Evolutionary conservation across 495 filamentous ascomycete genomes (phyloP).

Genomic region (Terfezia claveryi): DNA sequence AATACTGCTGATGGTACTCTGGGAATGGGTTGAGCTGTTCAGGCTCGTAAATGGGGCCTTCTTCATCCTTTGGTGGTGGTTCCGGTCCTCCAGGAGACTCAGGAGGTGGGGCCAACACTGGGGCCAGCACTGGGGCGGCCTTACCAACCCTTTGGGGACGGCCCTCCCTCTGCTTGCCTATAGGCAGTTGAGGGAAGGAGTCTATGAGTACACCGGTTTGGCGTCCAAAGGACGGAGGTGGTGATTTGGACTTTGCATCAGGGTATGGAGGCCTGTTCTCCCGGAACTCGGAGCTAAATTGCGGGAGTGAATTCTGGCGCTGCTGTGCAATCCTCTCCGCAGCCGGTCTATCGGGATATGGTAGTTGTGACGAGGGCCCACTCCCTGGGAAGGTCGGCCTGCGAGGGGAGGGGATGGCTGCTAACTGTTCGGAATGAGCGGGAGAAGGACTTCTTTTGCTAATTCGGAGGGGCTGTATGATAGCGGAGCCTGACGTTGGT

Average conservation of each 20-base stretch:
- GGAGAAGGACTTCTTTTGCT: slow-evolving; percentile 41
- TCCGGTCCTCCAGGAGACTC: slow-evolving; percentile 8
- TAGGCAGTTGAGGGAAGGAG: slow-evolving; percentile 29
- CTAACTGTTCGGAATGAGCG: slow-evolving; percentile 20
- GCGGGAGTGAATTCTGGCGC: slow-evolving; percentile 4
- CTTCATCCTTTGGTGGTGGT: not conserved
- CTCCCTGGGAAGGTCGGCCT: slow-evolving; percentile 6
- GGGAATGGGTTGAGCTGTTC: slow-evolving; percentile 24
- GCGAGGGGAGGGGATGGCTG: slow-evolving; percentile 10
- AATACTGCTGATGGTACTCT: slow-evolving; percentile 45
- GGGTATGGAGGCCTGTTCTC: slow-evolving; percentile 25
- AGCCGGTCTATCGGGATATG: slow-evolving; percentile 12
- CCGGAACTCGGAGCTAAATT: not conserved
- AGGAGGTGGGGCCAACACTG: slow-evolving; percentile 19
- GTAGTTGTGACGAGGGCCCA: slow-evolving; percentile 13
- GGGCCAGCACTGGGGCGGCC: slow-evolving; percentile 27
- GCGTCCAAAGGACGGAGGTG: slow-evolving; percentile 11
- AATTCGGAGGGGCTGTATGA: slow-evolving; percentile 68
- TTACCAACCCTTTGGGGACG: slow-evolving; percentile 21
- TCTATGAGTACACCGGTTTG: slow-evolving; percentile 21
- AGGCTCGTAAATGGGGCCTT: not conserved
- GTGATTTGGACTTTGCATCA: slow-evolving; percentile 17
- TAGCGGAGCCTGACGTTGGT: slow-evolving; percentile 23
- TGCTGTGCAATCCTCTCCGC: slow-evolving; percentile 13
- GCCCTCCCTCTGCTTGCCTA: slow-evolving; percentile 42